Evolutionary conservation across 2,329 filamentous ascomycete species (phyloP), one percentile per base, ranked within the genome.

Genomic region (Aspergillus sp.): DNA sequence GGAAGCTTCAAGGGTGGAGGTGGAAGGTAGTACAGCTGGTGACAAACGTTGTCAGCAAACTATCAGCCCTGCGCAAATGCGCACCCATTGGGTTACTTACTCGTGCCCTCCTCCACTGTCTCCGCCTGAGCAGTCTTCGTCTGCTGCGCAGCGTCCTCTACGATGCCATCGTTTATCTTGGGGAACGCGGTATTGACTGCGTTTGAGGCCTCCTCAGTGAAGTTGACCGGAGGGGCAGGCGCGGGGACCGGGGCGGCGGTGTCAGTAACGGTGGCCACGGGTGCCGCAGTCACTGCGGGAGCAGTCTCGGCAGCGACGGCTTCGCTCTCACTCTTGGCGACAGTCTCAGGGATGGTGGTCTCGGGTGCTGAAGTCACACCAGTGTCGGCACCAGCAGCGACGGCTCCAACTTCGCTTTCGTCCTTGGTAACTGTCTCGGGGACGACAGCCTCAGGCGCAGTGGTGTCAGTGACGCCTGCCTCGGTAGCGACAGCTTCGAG

Each of bases 211-310:
- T 59, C 64, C 55, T 55, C 43, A 9, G 62, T 55, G 30, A 52
- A 58, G 54, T 58, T 62, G 47, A 32, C 50, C 10, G 58, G 59
- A 28, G 63, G 53, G 45, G 63, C 52, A 53, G 60, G 48, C 30
- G 61, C 59, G 21, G 60, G 49, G 15, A 36, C 49, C 47, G 61
- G 39, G 25, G 56, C 48, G n/a, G 53, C 60, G 30, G 64, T 64
- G 30, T 65, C 65, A 21, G 70, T 63, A 47, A 64, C 66, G 52
- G 66, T 58, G 52, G 66, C 60, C 43, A 63, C 59, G 32, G 64
- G 56, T 48, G 64, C 60, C 15, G 63, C 57, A 41, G 59, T 64
- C 50, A 50, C 50, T 49, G 61, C 60, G 49, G 17, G 32, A 9
- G 52, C 65, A 7, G 65, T 50, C 15, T 63, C 51, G 57, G 62